phyloP scores from a whole-genome alignment of 371 early-diverging fungal genomes.

The Mycotypha africana region DNA sequence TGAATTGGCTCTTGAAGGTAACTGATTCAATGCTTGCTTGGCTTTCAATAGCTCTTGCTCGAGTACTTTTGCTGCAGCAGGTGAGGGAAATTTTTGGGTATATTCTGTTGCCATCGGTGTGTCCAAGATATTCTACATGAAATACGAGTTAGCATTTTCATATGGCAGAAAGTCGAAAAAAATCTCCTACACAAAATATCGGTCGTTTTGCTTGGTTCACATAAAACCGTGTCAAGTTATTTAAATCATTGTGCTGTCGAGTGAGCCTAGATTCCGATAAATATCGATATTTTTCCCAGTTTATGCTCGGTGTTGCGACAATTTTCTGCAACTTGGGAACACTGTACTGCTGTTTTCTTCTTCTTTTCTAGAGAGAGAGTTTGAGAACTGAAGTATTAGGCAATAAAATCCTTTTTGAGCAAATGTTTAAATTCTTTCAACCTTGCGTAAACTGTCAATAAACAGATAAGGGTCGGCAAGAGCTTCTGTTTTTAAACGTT shows the following conservation, averaged over 20 bases:
- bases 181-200: slow-evolving; percentile 18
- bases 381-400: too few species aligned
- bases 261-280: slow-evolving; percentile 33
- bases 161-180: too few species aligned
- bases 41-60: slow-evolving; percentile 31
- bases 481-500: slow-evolving; percentile 41
- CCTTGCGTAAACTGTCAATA: slow-evolving; percentile 42
- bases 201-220: slow-evolving; percentile 9
- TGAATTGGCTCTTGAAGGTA: slow-evolving; percentile 33
- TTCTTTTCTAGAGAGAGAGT: too few species aligned
- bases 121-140: slow-evolving; percentile 16
- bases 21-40: slow-evolving; percentile 26
- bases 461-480: slow-evolving; percentile 46
- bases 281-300: slow-evolving; percentile 39
- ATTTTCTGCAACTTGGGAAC: slow-evolving; percentile 39
- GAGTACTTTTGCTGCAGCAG: slow-evolving; percentile 12
- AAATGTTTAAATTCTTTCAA: slow-evolving; percentile 7
- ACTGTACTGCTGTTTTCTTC: too few species aligned
- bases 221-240: slow-evolving; percentile 13
- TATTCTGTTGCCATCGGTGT: slow-evolving; percentile 9
- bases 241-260: slow-evolving; percentile 19
- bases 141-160: too few species aligned
- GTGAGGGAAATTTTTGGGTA: slow-evolving; percentile 4
- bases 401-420: not conserved
- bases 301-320: slow-evolving; percentile 29